Percentiles rank a stretch among this genome's conserved stretches.
Evolutionary conservation across 495 filamentous ascomycete species (phyloP).

Genomic region (Trichoderma gamsii): DNA sequence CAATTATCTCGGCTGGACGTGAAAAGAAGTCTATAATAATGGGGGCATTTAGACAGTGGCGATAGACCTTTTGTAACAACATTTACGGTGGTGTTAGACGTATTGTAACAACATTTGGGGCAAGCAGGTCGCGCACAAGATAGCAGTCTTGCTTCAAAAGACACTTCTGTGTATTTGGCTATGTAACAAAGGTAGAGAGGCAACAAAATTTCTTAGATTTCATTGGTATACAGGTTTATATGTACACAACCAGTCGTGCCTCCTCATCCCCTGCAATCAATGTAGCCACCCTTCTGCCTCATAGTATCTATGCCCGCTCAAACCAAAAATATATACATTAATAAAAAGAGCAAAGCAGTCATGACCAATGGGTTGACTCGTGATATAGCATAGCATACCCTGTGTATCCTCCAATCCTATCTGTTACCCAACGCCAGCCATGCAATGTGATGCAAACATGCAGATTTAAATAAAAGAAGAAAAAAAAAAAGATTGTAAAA

Average conservation of each 20-base stretch:
- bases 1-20: too few relatives aligned
- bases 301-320: not conserved
- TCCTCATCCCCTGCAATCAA: not conserved
- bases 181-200: too few relatives aligned
- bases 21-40: too few relatives aligned
- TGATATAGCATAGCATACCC: conserved; percentile 1
- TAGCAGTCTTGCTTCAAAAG: too few relatives aligned
- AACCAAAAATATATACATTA: not conserved
- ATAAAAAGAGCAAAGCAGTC: not conserved
- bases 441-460: not conserved
- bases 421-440: conserved; percentile 1
- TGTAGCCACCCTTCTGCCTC: too few relatives aligned
- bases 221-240: not conserved
- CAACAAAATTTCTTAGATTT: too few relatives aligned
- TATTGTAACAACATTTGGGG: too few relatives aligned
- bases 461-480: not conserved
- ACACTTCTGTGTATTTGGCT: too few relatives aligned
- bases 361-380: not conserved
- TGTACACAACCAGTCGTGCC: not conserved
- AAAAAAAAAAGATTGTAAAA: not conserved
- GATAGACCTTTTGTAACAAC: too few relatives aligned
- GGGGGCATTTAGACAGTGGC: too few relatives aligned
- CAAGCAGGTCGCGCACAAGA: too few relatives aligned
- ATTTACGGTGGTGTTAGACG: too few relatives aligned
- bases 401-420: not conserved